These are phyloP conservation scores for Blastobotrys indianensis DNA, from an alignment of 1,139 yeast species.

Conservation along the genomic window DNA sequence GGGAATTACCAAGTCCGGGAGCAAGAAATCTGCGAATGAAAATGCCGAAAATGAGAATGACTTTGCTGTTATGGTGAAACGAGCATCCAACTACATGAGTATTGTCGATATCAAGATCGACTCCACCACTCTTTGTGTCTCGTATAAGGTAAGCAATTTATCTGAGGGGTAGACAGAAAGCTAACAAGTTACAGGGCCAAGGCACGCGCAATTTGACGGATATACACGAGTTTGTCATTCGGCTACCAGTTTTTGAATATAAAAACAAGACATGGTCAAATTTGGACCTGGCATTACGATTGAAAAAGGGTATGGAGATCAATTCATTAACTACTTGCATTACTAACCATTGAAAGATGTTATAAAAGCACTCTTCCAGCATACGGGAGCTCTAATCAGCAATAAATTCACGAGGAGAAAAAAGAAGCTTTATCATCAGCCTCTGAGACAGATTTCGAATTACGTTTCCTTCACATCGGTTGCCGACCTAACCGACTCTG, in stretches of 20 bases:
- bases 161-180: constrained; percentile 1
- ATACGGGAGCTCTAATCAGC: constrained; percentile 73
- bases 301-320: constrained; percentile 41
- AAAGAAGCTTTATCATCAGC: constrained; percentile 19
- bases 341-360: constrained; percentile 41
- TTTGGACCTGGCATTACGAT: constrained; percentile 58
- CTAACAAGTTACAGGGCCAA: constrained; percentile 42
- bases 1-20: no score
- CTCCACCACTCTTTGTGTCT: constrained; percentile 51
- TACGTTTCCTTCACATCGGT: constrained; percentile 33
- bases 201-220: constrained; percentile 62
- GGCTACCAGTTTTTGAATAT: constrained; percentile 61
- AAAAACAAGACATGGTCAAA: constrained; percentile 71
- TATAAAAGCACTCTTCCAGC: constrained; percentile 59
- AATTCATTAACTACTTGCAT: constrained; percentile 1
- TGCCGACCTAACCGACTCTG: constrained; percentile 23
- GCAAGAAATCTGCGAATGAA: constrained; percentile 2
- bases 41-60: constrained; percentile 24
- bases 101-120: constrained; percentile 55
- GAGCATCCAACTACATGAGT: constrained; percentile 64
- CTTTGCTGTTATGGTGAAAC: constrained; percentile 50
- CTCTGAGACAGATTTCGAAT: constrained; percentile 31
- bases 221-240: constrained; percentile 60
- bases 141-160: constrained; percentile 45
- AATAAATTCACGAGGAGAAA: constrained; percentile 56